Evolutionary conservation across 106 monocot genomes (phyloP), one percentile per base, ranked within the genome.

Genomic region (Cymbidium sinense): DNA sequence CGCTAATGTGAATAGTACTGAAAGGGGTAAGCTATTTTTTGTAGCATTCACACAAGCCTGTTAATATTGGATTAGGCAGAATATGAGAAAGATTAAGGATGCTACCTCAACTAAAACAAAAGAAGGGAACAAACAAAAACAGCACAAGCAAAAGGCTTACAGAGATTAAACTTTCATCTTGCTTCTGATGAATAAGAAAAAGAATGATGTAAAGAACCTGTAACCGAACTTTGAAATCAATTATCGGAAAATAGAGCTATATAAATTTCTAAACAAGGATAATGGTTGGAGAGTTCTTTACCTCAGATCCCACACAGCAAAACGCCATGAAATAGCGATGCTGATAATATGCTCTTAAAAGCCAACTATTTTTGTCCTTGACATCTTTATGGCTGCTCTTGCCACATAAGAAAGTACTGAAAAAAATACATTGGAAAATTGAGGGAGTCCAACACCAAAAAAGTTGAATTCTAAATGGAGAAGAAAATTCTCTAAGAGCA

Each of bases 301-400:
- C 96, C 96, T 96, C 96, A 76, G 86, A 96, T 84, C 86, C 91
- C 35, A 96, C 93, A 82, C 96, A 96, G 77, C 93, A 96, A 43
- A 90, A 96, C 50, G 89, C 93, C 96, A 96, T 94, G 81, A 96
- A 96, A 31, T 76, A 76, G 1, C 96, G 87, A 52, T 93, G 74
- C 15, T 87, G 86, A 80, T 96, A 96, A 76, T 93, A 96, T 78
- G 87, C 76, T 76, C 81, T 93, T 51, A 96, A 82, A 75, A 96
- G 89, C 96, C 93, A 96, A 79, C 87, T 96, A 50, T 79, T 89
- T 39, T 82, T 86, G 85, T 93, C 91, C 72, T 85, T 93, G 12
- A 96, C 91, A 86, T 96, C 93, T 82, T 96, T 96, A 79, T 96
- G 96, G 73, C 93, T 96, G 76, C 86, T 84, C 85, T 93, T 96